A percentile compares a stretch with the other conserved stretches of the same genome.
Conservation (phyloP, 768 basidiomycete species). For the Leucocoprinus birnbaumii region DNA sequence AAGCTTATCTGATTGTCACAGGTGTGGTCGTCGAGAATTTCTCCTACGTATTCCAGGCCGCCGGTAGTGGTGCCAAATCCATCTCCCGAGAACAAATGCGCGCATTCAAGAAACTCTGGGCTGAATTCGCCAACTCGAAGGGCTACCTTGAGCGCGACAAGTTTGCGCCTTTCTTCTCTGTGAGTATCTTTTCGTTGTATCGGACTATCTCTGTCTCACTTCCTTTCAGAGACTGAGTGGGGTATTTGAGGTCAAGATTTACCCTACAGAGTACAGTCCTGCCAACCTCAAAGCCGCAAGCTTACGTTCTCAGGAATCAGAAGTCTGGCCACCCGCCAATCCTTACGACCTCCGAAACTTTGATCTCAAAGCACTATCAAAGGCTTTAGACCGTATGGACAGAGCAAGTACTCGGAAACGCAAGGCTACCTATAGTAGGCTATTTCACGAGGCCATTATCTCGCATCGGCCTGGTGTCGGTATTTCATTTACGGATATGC, state of each 20-base stretch:
- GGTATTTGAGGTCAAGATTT: constrained; percentile 86
- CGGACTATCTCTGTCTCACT: neutral
- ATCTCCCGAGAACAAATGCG: constrained; percentile 92
- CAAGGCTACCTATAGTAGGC: constrained; percentile 64
- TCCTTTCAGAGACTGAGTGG: constrained; percentile 69
- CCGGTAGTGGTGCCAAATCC: constrained; percentile 74
- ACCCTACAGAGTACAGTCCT: constrained; percentile 67
- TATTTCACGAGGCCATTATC: constrained; percentile 86
- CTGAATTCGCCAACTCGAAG: constrained; percentile 72
- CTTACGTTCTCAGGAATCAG: constrained; percentile 31
- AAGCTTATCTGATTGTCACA: constrained; percentile 16
- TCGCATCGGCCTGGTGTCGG: constrained; percentile 70
- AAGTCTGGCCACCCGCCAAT: constrained; percentile 27
- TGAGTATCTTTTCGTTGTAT: constrained; percentile 38
- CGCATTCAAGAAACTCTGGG: constrained; percentile 93
- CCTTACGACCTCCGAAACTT: constrained; percentile 32
- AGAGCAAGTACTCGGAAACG: constrained; percentile 58
- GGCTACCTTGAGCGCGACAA: constrained; percentile 70
- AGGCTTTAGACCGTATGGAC: constrained; percentile 63
- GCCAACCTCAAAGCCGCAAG: constrained; percentile 55
- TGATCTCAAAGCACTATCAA: constrained; percentile 61
- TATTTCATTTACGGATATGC: constrained; percentile 90
- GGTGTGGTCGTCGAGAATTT: constrained; percentile 95
- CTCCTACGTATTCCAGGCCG: constrained; percentile 90
- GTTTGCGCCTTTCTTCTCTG: constrained; percentile 80